Percentiles rank a stretch among this genome's conserved stretches.
phyloP scores from a whole-genome alignment of 768 basidiomycete genomes.

The Agaricus blazei region DNA sequence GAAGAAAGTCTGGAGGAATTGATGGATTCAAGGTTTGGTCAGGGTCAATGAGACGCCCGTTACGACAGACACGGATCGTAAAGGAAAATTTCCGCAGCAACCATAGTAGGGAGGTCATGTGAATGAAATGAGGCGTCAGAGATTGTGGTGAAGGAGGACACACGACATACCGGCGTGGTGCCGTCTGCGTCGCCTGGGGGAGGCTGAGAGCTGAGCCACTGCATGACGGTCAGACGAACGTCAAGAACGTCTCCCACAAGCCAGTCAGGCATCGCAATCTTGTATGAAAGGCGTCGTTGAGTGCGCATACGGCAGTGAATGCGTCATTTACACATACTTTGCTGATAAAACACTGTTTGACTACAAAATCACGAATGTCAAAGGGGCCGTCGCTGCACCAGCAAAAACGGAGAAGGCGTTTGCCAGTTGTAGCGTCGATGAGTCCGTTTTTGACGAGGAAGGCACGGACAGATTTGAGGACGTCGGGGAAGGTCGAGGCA shows the following conservation, averaged over 20 bases:
- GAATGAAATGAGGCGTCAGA: background rate
- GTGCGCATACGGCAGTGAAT: too few relatives aligned
- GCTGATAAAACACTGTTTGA: constrained; percentile 88
- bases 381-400: constrained; percentile 87
- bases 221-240: constrained; percentile 55
- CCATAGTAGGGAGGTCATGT: background rate
- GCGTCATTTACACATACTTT: constrained; percentile 32
- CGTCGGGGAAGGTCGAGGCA: constrained; percentile 71
- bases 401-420: constrained; percentile 58
- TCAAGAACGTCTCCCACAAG: constrained; percentile 71
- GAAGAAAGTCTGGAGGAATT: constrained; percentile 18
- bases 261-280: constrained; percentile 72
- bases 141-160: background rate
- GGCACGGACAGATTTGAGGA: constrained; percentile 54
- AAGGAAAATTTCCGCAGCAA: background rate
- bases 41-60: constrained; percentile 4
- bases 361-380: constrained; percentile 79
- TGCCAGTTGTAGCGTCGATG: constrained; percentile 53
- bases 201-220: constrained; percentile 33
- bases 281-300: constrained; percentile 17
- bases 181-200: background rate
- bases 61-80: background rate
- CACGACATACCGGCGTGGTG: constrained; percentile 16
- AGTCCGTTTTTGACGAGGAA: constrained; percentile 73
- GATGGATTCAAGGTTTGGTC: constrained; percentile 2